Base-by-base conservation (phyloP, 116 monocot species). In the Papilionanthe hybrid region DNA sequence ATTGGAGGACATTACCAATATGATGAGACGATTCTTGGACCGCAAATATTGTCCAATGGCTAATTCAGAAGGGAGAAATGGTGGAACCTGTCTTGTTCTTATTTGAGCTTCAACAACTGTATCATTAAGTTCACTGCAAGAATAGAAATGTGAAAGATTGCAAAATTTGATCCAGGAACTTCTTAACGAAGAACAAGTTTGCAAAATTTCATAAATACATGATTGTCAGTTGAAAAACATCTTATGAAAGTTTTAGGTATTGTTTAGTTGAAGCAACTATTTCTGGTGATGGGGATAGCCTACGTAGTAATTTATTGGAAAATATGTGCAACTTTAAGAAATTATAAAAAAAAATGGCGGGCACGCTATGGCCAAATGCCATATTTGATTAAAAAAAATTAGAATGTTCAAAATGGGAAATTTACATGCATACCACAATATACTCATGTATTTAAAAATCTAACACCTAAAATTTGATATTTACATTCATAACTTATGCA, bases 71-170 rank as follows among this genome's bases (percentile, higher is more conserved):
- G 92, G 97, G 80, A 98, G 94, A 53, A 81, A 55, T 75, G 94
- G 94, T 79, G 94, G 97, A 81, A 94, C 86, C 86, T 89, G 91
- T 81, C 92, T 94, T 86, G 90, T 98, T 85, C 97, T 89, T 47
- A 94, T 53, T 82, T 94, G 97, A 60, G 92, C 94, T 88, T 98
- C 97, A 69, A 94, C 97, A 79, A 98, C 88, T 41, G 92, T 98
- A 83, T 92, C 92, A 88, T 94, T 98, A 80, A 98, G 85, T 79
- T 98, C 97, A 81, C 97, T 98, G 80, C 84, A 92, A 48, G 20
- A 49, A 75, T 69, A 44, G 32, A 32, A 73, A 73, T 69, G 69
- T 37, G 12, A 69, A 17, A 37, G 69, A 60, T 37, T 4, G 27
- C 9, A 25, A 65, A 65, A 2, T 8, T 23, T 7, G 25, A 63